A percentile compares a stretch with the other conserved stretches of the same genome.
Conservation (phyloP, 495 filamentous ascomycete genomes). For the Podospora appendiculata region DNA sequence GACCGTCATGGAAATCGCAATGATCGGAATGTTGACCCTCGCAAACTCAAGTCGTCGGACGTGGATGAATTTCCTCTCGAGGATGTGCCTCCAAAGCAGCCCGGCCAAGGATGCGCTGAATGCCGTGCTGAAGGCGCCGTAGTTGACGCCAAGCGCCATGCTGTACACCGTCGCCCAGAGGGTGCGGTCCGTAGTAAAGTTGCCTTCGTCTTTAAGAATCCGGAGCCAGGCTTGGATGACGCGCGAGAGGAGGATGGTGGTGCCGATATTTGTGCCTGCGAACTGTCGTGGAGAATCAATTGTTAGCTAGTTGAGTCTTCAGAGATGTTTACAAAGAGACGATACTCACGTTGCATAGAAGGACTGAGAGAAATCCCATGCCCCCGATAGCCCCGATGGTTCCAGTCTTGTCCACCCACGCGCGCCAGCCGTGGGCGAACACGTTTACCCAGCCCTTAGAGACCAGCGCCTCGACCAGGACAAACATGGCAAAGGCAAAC, state of each 20-base stretch:
- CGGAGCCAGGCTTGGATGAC: slow-evolving; percentile 55
- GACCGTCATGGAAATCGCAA: slow-evolving; percentile 56
- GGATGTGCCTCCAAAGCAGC: slow-evolving; percentile 58
- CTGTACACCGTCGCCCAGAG: slow-evolving; percentile 62
- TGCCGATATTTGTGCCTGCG: slow-evolving; percentile 63
- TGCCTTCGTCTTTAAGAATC: slow-evolving; percentile 39
- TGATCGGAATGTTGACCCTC: slow-evolving; percentile 57
- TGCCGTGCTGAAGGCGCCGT: slow-evolving; percentile 58
- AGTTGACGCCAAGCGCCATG: slow-evolving; percentile 64
- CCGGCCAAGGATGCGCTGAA: slow-evolving; percentile 61
- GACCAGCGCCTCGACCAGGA: slow-evolving; percentile 58
- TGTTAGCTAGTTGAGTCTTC: not conserved
- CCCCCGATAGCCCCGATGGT: slow-evolving; percentile 55
- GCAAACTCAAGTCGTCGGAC: slow-evolving; percentile 53
- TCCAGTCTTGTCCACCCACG: slow-evolving; percentile 58
- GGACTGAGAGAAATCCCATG: slow-evolving; percentile 60
- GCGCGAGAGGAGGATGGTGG: slow-evolving; percentile 58
- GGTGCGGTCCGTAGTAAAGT: slow-evolving; percentile 45
- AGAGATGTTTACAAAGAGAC: not conserved
- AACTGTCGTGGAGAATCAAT: slow-evolving; percentile 35
- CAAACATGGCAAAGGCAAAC: slow-evolving; percentile 61
- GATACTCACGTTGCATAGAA: slow-evolving; percentile 57
- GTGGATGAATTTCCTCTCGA: slow-evolving; percentile 53
- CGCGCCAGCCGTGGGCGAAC: slow-evolving; percentile 60
- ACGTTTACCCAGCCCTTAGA: slow-evolving; percentile 62